Percentiles rank a stretch among this genome's conserved stretches.
Conservation (phyloP, 2,329 filamentous ascomycete genomes). For the Venturia oleaginea region DNA sequence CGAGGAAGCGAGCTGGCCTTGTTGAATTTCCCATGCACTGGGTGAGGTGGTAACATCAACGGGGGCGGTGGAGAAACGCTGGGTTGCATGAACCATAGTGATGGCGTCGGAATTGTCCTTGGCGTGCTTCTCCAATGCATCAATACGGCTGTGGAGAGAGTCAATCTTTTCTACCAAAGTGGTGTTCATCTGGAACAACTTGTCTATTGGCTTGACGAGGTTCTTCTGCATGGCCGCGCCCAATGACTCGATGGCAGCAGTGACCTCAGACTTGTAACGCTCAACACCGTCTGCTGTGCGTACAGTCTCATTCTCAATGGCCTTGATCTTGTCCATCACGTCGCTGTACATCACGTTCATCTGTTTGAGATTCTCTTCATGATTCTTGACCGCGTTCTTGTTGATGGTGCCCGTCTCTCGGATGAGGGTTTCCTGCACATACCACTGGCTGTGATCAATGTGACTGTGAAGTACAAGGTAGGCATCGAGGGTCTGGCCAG, state of each 20-base stretch:
- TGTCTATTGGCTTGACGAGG: not conserved
- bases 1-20: not conserved
- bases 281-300: not conserved
- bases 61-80: not conserved
- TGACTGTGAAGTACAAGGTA: constrained; percentile 5
- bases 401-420: not conserved
- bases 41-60: not conserved
- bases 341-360: not conserved
- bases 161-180: not conserved
- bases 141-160: not conserved
- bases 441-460: not conserved
- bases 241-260: not conserved
- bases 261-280: not conserved
- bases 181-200: not conserved
- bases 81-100: not conserved
- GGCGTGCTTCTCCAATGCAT: not conserved
- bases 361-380: constrained; percentile 3
- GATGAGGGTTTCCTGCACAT: not conserved
- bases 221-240: constrained; percentile 1
- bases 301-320: not conserved
- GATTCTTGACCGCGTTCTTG: not conserved
- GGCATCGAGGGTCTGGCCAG: constrained; percentile 7
- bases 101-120: not conserved
- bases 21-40: not conserved
- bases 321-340: not conserved